Conservation (phyloP, 768 basidiomycete species). For the Russula earlei region DNA sequence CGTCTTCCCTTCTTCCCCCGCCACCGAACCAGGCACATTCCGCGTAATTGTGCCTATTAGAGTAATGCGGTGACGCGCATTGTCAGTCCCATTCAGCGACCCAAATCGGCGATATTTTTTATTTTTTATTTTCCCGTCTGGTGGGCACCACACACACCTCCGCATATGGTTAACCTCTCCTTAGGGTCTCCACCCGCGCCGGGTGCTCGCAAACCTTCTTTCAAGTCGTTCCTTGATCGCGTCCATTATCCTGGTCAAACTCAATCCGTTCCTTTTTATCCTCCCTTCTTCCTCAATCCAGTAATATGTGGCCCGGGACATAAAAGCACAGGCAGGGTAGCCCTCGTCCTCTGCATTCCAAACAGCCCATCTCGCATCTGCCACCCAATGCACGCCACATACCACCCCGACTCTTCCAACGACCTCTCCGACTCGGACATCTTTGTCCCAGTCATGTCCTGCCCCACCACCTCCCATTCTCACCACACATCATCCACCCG, state of each 20-base stretch:
- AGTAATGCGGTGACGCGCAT: background rate
- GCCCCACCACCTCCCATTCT: slow-evolving; percentile 17
- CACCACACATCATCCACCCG: background rate
- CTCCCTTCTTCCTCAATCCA: background rate
- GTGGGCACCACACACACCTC: background rate
- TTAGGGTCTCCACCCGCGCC: slow-evolving; percentile 6
- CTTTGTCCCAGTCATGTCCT: slow-evolving; percentile 9
- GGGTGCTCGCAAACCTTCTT: slow-evolving; percentile 10
- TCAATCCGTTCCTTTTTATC: background rate
- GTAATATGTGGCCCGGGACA: slow-evolving; percentile 6
- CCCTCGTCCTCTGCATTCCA: slow-evolving; percentile 1
- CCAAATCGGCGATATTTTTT: slow-evolving; percentile 4
- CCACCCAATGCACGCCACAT: slow-evolving; percentile 1
- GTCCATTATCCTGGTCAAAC: slow-evolving; percentile 9
- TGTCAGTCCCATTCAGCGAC: slow-evolving; percentile 1
- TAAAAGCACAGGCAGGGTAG: slow-evolving; percentile 4
- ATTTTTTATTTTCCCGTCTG: background rate
- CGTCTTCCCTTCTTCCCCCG: no score
- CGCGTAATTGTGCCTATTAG: slow-evolving; percentile 1
- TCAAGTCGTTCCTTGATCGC: slow-evolving; percentile 11
- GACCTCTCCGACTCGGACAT: background rate
- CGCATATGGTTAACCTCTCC: slow-evolving; percentile 12
- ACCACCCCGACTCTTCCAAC: background rate
- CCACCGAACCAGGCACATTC: slow-evolving; percentile 4
- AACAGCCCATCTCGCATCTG: background rate